Evolutionary conservation across 208 protist genomes (phyloP), one percentile per base, ranked within the genome.

Genomic region (Leishmania mexicana): DNA sequence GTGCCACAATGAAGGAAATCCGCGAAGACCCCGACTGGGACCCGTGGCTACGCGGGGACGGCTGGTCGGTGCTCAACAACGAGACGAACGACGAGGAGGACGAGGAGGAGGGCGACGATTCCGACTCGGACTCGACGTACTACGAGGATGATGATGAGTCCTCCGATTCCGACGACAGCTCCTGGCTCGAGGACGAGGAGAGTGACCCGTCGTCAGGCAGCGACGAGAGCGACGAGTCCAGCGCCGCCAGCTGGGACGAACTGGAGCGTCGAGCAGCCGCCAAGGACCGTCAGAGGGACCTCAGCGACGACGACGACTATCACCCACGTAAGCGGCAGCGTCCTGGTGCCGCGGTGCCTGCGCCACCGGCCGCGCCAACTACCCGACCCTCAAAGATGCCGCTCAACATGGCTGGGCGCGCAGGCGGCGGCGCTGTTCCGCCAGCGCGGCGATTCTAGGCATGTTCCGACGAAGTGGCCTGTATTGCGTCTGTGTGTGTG

Each of bases 61-160:
- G 96, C 53, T 96, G 92, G 93, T 87, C 89, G 17, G 82, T 90
- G 19, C 73, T 94, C 72, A 95, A 94, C 82, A 88, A 96, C 53
- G 94, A 91, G 51, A 83, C 76, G n/a, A 87, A 90, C 58, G 96
- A 96, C 42, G 96, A 96, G 31, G 97, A 98, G 24, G 95, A 98
- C n/a, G 93, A 96, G 53, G 94, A 95, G 49, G 89, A 85, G 45
- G 85, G 86, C 10, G 90, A 89, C 21, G 90, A 95, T 74, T 87
- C 87, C 19, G 89, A 94, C 75, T 88, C 88, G 51, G 95, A 96
- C 65, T 94, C 93, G 7, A 96, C 91, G 0, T 96, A 95, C 79
- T 90, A 95, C 84, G 93, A 93, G 49, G 90, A 94, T 28, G 92
- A 97, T 49, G 90, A 92, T 19, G 92, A 97, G 73, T 86, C 85